Conservation (phyloP, 2,329 filamentous ascomycete genomes). For the Penicillium freii region DNA sequence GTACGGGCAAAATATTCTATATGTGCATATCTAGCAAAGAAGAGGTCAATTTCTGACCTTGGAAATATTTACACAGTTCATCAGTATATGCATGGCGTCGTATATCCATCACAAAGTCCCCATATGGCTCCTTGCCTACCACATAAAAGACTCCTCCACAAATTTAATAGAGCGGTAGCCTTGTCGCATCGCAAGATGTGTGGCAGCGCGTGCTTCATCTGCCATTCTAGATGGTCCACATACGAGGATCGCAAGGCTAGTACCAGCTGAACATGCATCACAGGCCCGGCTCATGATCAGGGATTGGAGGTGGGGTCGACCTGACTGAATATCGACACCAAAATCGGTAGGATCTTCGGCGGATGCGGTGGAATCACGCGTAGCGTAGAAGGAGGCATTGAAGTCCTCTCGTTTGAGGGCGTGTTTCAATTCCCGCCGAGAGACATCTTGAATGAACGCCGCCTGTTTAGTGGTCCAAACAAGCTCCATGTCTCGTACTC, state of each 20-base stretch:
- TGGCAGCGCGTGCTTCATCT: slow-evolving; percentile 44
- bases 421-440: slow-evolving; percentile 25
- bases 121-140: slow-evolving; percentile 19
- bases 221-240: slow-evolving; percentile 50
- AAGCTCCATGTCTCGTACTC: slow-evolving; percentile 31
- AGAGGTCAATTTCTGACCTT: neutral
- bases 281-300: slow-evolving; percentile 36
- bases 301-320: slow-evolving; percentile 41
- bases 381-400: slow-evolving; percentile 32
- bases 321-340: slow-evolving; percentile 28
- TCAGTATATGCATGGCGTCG: neutral
- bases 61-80: neutral
- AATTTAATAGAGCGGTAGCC: slow-evolving; percentile 41
- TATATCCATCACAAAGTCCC: neutral
- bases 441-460: slow-evolving; percentile 32
- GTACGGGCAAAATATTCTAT: neutral
- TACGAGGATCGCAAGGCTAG: slow-evolving; percentile 41
- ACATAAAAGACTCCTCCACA: slow-evolving; percentile 49
- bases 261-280: slow-evolving; percentile 28
- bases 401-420: slow-evolving; percentile 33
- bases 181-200: slow-evolving; percentile 36
- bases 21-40: neutral
- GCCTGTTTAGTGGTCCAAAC: slow-evolving; percentile 37
- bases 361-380: slow-evolving; percentile 7
- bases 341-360: neutral